A percentile compares a stretch with the other conserved stretches of the same genome.
phyloP scores from a whole-genome alignment of 805 yeast species.

The Candida dendrica region DNA sequence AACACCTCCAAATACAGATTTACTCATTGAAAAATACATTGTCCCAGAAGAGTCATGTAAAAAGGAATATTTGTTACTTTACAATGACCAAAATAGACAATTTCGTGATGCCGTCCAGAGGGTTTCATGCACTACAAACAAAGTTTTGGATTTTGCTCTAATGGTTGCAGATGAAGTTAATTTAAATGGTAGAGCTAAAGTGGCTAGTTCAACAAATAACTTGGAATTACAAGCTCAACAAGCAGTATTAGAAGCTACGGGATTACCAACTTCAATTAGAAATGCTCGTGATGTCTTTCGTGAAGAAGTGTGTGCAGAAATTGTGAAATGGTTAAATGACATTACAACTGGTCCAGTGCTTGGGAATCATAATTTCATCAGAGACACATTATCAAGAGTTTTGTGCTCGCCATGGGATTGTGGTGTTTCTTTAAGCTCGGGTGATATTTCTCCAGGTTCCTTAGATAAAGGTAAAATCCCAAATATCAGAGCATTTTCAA shows the following conservation, averaged over 20 bases:
- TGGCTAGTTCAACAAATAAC: constrained; percentile 49
- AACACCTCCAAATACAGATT: background rate
- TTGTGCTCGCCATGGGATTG: constrained; percentile 55
- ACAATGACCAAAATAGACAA: constrained; percentile 78
- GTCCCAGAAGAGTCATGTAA: constrained; percentile 15
- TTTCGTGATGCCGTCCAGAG: constrained; percentile 65
- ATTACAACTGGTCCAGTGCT: constrained; percentile 47
- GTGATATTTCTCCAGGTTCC: constrained; percentile 2
- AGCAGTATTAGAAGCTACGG: constrained; percentile 50
- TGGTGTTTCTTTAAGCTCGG: constrained; percentile 31
- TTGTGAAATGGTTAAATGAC: constrained; percentile 58
- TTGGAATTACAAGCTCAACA: constrained; percentile 46
- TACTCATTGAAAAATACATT: constrained; percentile 37
- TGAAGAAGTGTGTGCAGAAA: constrained; percentile 74
- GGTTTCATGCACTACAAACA: constrained; percentile 56
- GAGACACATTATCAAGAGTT: constrained; percentile 48
- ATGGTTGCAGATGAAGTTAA: constrained; percentile 68
- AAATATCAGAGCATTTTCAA: background rate
- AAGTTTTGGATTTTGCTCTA: constrained; percentile 55
- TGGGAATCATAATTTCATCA: constrained; percentile 37
- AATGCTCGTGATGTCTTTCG: constrained; percentile 64
- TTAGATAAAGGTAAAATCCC: constrained; percentile 12
- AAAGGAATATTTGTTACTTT: constrained; percentile 37
- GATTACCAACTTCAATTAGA: constrained; percentile 59
- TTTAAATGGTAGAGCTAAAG: constrained; percentile 60